Conservation (phyloP, 73 alveolate species). For the Uronychia binucleata region DNA sequence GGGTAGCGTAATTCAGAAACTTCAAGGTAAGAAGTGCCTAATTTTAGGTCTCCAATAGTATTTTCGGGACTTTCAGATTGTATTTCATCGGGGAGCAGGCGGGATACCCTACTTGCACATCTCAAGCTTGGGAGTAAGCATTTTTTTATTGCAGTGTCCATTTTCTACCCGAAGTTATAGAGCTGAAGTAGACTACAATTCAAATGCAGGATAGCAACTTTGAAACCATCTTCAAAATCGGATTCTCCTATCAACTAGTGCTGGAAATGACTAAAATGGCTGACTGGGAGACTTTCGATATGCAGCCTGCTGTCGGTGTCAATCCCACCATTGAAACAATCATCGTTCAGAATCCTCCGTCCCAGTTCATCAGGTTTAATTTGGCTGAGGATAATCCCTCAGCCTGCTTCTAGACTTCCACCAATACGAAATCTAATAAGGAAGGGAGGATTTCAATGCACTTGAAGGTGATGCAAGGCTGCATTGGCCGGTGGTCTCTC, state of each 20-base stretch:
- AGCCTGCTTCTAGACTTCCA: neutral
- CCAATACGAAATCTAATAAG: neutral
- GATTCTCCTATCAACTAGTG: neutral
- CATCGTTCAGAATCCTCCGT: neutral
- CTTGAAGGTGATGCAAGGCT: neutral
- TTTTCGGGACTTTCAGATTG: neutral
- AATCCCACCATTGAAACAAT: neutral
- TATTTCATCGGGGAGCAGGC: neutral
- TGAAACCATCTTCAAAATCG: neutral
- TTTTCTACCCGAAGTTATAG: neutral
- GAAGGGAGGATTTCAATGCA: neutral
- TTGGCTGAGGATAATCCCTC: neutral
- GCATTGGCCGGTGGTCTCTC: neutral
- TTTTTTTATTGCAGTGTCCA: neutral
- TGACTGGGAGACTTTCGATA: neutral
- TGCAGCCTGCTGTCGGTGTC: neutral
- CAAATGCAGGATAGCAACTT: neutral
- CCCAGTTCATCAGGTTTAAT: neutral
- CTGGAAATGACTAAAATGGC: neutral
- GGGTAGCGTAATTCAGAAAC: neutral
- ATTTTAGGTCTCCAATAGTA: neutral
- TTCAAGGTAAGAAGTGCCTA: neutral
- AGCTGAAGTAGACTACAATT: neutral
- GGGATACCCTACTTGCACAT: neutral
- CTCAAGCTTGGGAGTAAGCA: neutral